Base-by-base conservation (phyloP, 2,329 filamentous ascomycete genomes). In the Sporothrix euskadiensis region DNA sequence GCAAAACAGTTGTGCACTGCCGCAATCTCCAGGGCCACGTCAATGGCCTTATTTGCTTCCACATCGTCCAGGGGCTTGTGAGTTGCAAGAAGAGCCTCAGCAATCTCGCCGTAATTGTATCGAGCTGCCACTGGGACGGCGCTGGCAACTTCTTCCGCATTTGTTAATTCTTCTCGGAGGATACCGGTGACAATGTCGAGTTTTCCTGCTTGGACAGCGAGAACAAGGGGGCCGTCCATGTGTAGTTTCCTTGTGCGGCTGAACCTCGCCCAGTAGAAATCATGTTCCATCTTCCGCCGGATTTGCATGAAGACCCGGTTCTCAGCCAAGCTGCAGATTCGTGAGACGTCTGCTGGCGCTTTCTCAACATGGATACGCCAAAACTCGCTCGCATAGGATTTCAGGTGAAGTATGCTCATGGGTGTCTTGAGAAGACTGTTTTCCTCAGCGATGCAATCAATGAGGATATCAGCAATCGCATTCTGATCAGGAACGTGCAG, bases 151-250 rank as follows among this genome's bases (percentile, higher is more conserved):
- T 54, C 44, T 22, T 32, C 10, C 30, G 8, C 16, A 3, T 16
- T 22, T 19, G 12, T 54, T n/a, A n/a, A n/a, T n/a, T n/a, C n/a
- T 26, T 22, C 47, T 49, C 39, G 47, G 10, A 22, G 22, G 9
- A 69, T 30, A 4, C 16, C 7, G 4, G 30, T 30, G 22, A 69
- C 66, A 35, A 69, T 32, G 10, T 16, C 30, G 12, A 26, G 22
- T 16, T 7, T 30, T 12, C 66, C 66, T 9, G 54, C 47, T 32
- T 69, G 66, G n/a, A 47, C 66, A 54, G 66, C 47, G 19, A 69
- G 30, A 7, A 54, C 66, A 2, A 69, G 44, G 16, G 66, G 19
- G 12, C 66, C 66, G 5, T 39, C 39, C 47, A 69, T 39, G 30
- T 7, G 10, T 1, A 69, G 30, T 3, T 32, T 16, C 30, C 19